Conservation (phyloP, 1,284 basidiomycete species). For the Naganishia liquefaciens region DNA sequence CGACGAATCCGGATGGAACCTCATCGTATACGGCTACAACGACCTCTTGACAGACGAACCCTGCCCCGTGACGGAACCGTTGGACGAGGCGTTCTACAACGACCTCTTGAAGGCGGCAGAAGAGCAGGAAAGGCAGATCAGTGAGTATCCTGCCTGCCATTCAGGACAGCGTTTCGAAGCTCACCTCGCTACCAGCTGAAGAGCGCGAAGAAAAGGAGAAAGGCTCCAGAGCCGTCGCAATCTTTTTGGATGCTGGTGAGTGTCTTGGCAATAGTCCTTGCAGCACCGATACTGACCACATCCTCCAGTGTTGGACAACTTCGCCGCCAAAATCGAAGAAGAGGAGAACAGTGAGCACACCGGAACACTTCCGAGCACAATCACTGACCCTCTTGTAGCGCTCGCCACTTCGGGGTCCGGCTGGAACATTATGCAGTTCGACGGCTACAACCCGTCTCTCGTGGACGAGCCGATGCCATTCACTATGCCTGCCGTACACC, state of each 20-base stretch:
- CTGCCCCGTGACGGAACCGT: conserved; percentile 13
- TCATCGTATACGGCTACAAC: conserved; percentile 1
- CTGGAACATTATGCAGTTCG: neutral
- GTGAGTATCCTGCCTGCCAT: neutral
- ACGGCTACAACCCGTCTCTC: conserved; percentile 5
- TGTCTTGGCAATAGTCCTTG: too few relatives aligned
- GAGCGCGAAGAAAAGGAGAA: neutral
- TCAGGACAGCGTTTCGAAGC: neutral
- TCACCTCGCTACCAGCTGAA: neutral
- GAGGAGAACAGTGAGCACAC: neutral
- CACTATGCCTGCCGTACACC: neutral
- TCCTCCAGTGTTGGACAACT: neutral
- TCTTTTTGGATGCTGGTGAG: neutral
- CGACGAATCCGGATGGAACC: conserved; percentile 3
- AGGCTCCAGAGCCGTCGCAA: neutral
- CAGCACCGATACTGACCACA: neutral
- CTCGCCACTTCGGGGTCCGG: neutral
- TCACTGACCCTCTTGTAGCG: neutral
- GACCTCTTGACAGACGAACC: neutral
- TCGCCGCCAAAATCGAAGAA: neutral
- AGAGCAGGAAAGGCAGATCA: neutral
- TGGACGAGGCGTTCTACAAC: neutral
- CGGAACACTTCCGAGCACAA: neutral
- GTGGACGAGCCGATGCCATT: conserved; percentile 13
- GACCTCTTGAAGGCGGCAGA: neutral